These are phyloP conservation scores for Solanum medicagineum DNA, from an alignment of 257 asterid genomes.

Conservation along the genomic window DNA sequence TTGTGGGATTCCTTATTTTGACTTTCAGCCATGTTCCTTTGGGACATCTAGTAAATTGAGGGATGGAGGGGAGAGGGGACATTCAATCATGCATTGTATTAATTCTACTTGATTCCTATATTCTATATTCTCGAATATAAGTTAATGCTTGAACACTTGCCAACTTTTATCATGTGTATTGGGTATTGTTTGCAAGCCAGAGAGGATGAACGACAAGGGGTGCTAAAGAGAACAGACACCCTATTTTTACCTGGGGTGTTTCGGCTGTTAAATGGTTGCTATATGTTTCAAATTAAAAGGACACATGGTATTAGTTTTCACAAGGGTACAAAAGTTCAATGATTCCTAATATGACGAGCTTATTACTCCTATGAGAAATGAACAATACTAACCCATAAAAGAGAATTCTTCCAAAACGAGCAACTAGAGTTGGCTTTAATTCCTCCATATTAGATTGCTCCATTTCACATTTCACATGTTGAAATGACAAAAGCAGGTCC, in stretches of 20 bases:
- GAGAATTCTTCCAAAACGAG: conserved; percentile 27
- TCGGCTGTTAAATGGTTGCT: not conserved
- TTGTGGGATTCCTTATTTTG: not conserved
- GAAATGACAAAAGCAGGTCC: conserved; percentile 27
- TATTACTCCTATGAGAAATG: not conserved
- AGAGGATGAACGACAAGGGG: not conserved
- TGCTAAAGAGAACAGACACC: not conserved
- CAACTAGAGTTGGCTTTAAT: conserved; percentile 24
- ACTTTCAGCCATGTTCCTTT: not conserved
- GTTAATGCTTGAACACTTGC: not conserved
- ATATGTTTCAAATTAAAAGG: not conserved
- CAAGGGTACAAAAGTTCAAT: not conserved
- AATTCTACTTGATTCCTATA: not conserved
- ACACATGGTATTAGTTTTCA: not conserved
- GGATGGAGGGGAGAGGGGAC: not conserved
- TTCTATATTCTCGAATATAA: not conserved
- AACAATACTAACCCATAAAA: conserved; percentile 32
- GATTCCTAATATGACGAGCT: not conserved
- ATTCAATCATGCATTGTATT: not conserved
- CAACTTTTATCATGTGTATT: not conserved
- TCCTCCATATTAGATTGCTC: conserved; percentile 6
- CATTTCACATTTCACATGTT: conserved; percentile 16
- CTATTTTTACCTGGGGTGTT: not conserved
- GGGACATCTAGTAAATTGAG: not conserved
- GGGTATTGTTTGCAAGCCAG: not conserved